Conservation (phyloP, 2,329 filamentous ascomycete species). For the Thelonectria blattea region DNA sequence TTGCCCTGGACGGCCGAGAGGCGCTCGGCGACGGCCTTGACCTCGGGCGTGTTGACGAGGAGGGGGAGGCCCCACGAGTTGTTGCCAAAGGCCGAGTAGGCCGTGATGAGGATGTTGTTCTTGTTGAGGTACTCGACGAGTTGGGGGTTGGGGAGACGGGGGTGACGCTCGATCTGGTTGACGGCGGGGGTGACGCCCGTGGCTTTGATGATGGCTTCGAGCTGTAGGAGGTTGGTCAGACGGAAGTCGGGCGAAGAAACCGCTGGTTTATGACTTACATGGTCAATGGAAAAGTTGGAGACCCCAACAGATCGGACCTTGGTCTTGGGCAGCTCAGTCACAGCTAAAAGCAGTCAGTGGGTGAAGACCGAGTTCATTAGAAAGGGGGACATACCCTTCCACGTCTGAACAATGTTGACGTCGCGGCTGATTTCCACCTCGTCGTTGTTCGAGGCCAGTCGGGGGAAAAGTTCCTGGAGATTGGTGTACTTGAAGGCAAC, state of each 20-base stretch:
- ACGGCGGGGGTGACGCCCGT: conserved; percentile 65
- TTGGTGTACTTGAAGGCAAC: conserved; percentile 50
- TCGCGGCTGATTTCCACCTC: conserved; percentile 51
- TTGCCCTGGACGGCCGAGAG: conserved; percentile 43
- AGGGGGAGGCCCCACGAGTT: conserved; percentile 53
- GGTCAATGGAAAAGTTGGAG: conserved; percentile 73
- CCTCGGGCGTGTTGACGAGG: conserved; percentile 61
- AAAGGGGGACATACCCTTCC: conserved; percentile 44
- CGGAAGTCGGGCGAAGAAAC: background rate
- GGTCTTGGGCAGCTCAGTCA: conserved; percentile 63
- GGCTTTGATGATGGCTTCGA: conserved; percentile 62
- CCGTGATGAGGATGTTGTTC: conserved; percentile 71
- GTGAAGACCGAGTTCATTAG: background rate
- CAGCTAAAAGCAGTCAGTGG: conserved; percentile 35
- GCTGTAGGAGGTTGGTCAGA: conserved; percentile 40
- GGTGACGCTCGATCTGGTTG: conserved; percentile 75
- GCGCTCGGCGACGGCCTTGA: conserved; percentile 62
- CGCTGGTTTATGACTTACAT: conserved; percentile 35
- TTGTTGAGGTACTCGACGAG: conserved; percentile 65
- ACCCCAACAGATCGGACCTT: conserved; percentile 74
- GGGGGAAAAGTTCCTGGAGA: conserved; percentile 50
- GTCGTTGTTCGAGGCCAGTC: conserved; percentile 34
- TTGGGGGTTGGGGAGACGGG: conserved; percentile 62
- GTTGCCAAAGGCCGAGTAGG: conserved; percentile 64
- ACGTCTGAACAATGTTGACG: conserved; percentile 51